A percentile compares a stretch with the other conserved stretches of the same genome.
These are phyloP conservation scores for Pythium insidiosum DNA, from an alignment of 352 stramenopile genomes.

Conservation along the genomic window DNA sequence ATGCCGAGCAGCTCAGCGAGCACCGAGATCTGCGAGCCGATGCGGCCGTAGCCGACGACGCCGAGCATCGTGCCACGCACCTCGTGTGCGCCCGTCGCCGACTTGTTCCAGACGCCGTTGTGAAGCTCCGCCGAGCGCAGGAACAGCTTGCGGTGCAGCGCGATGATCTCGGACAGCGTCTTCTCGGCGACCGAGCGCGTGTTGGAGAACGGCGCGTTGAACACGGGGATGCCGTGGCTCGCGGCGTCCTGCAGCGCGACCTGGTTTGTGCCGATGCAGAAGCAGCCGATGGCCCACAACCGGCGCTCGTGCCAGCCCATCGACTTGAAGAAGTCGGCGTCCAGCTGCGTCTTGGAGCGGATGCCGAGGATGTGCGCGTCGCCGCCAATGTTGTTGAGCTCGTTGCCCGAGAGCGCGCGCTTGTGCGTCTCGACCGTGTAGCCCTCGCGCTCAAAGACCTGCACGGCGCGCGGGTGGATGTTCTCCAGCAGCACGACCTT, in stretches of 20 bases:
- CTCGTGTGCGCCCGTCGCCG: constrained; percentile 65
- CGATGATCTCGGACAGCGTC: constrained; percentile 75
- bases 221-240: constrained; percentile 61
- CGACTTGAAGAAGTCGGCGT: constrained; percentile 67
- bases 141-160: constrained; percentile 79
- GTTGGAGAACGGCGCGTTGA: constrained; percentile 84
- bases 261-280: constrained; percentile 83
- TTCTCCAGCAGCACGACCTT: constrained; percentile 83
- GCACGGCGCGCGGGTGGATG: constrained; percentile 67
- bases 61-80: constrained; percentile 75
- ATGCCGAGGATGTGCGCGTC: constrained; percentile 76
- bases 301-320: constrained; percentile 75
- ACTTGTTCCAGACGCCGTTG: constrained; percentile 74
- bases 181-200: constrained; percentile 82
- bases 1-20: constrained; percentile 87
- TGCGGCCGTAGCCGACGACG: constrained; percentile 76
- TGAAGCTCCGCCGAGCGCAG: constrained; percentile 70
- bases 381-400: constrained; percentile 63
- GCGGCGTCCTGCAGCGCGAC: constrained; percentile 55
- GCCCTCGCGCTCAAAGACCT: constrained; percentile 72
- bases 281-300: constrained; percentile 73
- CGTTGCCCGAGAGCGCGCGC: constrained; percentile 55
- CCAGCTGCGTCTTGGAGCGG: constrained; percentile 76
- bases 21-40: constrained; percentile 78
- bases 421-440: constrained; percentile 78